phyloP scores from a whole-genome alignment of 1,284 basidiomycete species.

The Cryptococcus sp. region DNA sequence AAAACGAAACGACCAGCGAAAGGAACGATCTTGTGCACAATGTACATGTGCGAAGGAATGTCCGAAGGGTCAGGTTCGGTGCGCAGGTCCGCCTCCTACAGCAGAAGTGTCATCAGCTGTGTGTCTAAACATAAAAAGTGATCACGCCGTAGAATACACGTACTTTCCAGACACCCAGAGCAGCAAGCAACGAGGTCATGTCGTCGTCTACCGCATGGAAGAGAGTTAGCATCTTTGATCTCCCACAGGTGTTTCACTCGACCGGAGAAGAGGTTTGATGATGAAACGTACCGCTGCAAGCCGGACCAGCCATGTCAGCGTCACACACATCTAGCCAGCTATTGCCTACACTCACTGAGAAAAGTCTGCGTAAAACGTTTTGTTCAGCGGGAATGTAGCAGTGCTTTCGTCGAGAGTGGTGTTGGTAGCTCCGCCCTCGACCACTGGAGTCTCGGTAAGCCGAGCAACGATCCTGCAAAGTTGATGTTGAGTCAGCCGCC shows the following conservation, averaged over 20 bases:
- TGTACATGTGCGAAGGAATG: slow-evolving; percentile 1
- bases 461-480: slow-evolving; percentile 22
- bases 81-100: neutral
- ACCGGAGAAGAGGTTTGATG: neutral
- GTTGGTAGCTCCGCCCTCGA: slow-evolving; percentile 18
- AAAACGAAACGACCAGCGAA: slow-evolving; percentile 30
- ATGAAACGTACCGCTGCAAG: neutral
- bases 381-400: slow-evolving; percentile 19
- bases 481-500: neutral
- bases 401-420: slow-evolving; percentile 9
- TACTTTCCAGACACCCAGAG: neutral
- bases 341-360: slow-evolving; percentile 4
- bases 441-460: slow-evolving; percentile 9
- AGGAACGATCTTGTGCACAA: slow-evolving; percentile 22
- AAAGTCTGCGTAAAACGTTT: slow-evolving; percentile 18
- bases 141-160: neutral
- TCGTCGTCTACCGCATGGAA: neutral
- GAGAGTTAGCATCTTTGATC: neutral
- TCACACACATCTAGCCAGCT: neutral
- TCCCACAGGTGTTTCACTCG: neutral
- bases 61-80: neutral
- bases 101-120: too few species aligned
- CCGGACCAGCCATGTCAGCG: neutral
- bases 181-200: neutral
- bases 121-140: too few species aligned